A percentile compares a stretch with the other conserved stretches of the same genome.
phyloP scores from a whole-genome alignment of 2,329 filamentous ascomycete genomes.

The Leptographium galeiforme region DNA sequence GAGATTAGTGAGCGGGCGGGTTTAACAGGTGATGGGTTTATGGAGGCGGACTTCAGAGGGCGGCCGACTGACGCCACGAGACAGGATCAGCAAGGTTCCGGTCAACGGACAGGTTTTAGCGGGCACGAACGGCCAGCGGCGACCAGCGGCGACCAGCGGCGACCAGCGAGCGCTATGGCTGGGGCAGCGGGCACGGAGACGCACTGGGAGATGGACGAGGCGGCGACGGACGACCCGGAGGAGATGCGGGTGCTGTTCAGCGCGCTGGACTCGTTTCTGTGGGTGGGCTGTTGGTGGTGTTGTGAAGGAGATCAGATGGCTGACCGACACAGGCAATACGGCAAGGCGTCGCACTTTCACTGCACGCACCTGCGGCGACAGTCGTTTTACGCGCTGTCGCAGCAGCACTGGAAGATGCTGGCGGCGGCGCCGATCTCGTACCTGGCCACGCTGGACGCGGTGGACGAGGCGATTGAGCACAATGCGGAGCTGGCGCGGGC shows the following conservation, averaged over 20 bases:
- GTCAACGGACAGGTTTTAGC: too few species aligned
- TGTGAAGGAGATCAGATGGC: not conserved
- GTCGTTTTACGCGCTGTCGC: conserved; percentile 83
- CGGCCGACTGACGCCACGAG: too few species aligned
- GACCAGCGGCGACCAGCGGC: too few species aligned
- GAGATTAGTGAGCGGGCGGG: too few species aligned
- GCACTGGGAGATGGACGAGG: conserved; percentile 7
- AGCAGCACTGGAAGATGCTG: conserved; percentile 71
- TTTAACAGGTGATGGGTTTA: too few species aligned
- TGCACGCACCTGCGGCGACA: conserved; percentile 82
- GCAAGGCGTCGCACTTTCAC: conserved; percentile 74
- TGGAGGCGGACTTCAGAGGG: too few species aligned
- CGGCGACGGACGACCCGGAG: conserved; percentile 46
- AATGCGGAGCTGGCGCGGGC: conserved; percentile 74
- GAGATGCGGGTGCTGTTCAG: conserved; percentile 70
- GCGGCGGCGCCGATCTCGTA: conserved; percentile 71
- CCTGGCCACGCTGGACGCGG: conserved; percentile 60
- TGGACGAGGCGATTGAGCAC: conserved; percentile 77
- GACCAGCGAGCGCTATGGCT: too few species aligned
- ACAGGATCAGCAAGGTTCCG: too few species aligned
- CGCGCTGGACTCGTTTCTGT: conserved; percentile 83
- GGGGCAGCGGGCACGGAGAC: not conserved
- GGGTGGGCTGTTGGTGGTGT: conserved; percentile 23
- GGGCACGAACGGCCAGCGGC: not conserved
- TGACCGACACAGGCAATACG: conserved; percentile 54